These are phyloP conservation scores for Parathielavia appendiculata DNA, from an alignment of 495 filamentous ascomycete species.

Conservation along the genomic window DNA sequence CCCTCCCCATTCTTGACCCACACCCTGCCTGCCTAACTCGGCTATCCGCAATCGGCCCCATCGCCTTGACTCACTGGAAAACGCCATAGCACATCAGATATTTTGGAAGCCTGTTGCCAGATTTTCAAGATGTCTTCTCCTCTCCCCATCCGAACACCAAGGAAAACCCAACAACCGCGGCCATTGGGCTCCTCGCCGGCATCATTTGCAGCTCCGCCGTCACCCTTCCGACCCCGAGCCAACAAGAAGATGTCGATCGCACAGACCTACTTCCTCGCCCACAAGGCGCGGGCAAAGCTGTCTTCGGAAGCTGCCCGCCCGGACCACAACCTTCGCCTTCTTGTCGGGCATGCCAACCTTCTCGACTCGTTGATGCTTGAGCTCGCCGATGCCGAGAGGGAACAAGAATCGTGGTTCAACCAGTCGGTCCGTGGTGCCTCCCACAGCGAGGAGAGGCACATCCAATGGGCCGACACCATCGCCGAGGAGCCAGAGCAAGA, in stretches of 20 bases:
- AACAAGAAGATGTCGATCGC: constrained; percentile 85
- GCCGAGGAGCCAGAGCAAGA: constrained; percentile 69
- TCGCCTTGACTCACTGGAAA: constrained; percentile 33
- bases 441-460: constrained; percentile 54
- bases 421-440: constrained; percentile 77
- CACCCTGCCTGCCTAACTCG: constrained; percentile 17
- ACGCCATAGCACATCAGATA: constrained; percentile 27
- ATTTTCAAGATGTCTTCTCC: constrained; percentile 29
- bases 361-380: constrained; percentile 95
- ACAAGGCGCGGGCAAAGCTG: constrained; percentile 94
- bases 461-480: constrained; percentile 83
- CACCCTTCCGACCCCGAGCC: constrained; percentile 29
- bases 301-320: constrained; percentile 78
- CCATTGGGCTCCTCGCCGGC: constrained; percentile 16
- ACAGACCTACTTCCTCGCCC: constrained; percentile 95
- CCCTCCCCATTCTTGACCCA: constrained; percentile 16
- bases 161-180: constrained; percentile 16
- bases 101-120: constrained; percentile 17
- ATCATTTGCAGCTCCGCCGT: constrained; percentile 21
- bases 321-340: constrained; percentile 89
- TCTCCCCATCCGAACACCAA: constrained; percentile 27
- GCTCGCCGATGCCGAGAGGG: constrained; percentile 86
- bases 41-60: constrained; percentile 30
- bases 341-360: constrained; percentile 96
- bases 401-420: constrained; percentile 98